These are phyloP conservation scores for Craterostigma plantagineum DNA, from an alignment of 257 asterid genomes.

Conservation along the genomic window DNA sequence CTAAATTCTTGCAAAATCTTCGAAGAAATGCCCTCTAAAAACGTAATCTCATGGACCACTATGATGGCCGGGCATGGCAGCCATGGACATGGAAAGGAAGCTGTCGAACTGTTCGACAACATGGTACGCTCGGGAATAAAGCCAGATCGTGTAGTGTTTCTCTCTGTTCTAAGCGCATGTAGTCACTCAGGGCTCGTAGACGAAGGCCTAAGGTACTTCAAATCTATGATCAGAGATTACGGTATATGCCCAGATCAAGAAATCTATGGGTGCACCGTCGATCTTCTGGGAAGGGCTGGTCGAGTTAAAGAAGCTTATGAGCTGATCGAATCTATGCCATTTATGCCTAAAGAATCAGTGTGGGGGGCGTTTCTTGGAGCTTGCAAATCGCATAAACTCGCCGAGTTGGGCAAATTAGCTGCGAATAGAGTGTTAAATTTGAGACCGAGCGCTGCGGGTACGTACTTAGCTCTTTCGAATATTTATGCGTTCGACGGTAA, in stretches of 20 bases:
- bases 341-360: slow-evolving; percentile 56
- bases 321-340: slow-evolving; percentile 61
- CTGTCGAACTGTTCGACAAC: slow-evolving; percentile 42
- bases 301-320: slow-evolving; percentile 59
- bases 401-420: slow-evolving; percentile 33
- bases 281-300: slow-evolving; percentile 85
- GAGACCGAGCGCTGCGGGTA: slow-evolving; percentile 45
- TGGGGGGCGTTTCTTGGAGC: slow-evolving; percentile 95
- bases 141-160: slow-evolving; percentile 64
- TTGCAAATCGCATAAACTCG: slow-evolving; percentile 55
- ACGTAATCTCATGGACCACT: slow-evolving; percentile 81
- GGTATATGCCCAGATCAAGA: slow-evolving; percentile 46
- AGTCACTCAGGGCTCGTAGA: slow-evolving; percentile 83
- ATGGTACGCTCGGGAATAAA: slow-evolving; percentile 44
- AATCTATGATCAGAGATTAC: slow-evolving; percentile 31
- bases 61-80: slow-evolving; percentile 83
- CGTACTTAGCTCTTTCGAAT: slow-evolving; percentile 42
- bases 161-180: slow-evolving; percentile 79
- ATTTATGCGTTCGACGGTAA: slow-evolving; percentile 70
- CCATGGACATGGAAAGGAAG: slow-evolving; percentile 71
- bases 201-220: slow-evolving; percentile 48
- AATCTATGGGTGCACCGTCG: slow-evolving; percentile 62
- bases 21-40: slow-evolving; percentile 28
- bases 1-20: slow-evolving; percentile 43
- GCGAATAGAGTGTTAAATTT: slow-evolving; percentile 27